Evolutionary conservation across 2,329 filamentous ascomycete genomes (phyloP).

Genomic region (Arachnopeziza araneosa): DNA sequence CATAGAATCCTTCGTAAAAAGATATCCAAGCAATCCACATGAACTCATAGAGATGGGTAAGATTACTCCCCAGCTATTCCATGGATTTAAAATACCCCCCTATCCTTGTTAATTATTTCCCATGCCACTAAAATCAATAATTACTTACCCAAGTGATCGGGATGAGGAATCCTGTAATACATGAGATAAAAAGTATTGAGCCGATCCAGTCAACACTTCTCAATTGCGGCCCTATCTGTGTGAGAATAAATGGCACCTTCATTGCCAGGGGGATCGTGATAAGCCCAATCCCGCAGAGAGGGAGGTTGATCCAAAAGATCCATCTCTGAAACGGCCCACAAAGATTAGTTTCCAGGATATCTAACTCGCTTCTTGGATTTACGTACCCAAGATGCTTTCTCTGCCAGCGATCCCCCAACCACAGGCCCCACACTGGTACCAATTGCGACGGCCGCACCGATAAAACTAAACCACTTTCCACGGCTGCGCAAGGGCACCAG

Average conservation of each 20-base stretch:
- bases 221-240: conserved; percentile 13
- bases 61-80: conserved; percentile 36
- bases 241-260: conserved; percentile 11
- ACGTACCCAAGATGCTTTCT: conserved; percentile 30
- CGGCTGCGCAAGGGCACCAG: conserved; percentile 38
- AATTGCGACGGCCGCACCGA: conserved; percentile 43
- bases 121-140: too few relatives aligned
- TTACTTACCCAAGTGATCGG: conserved; percentile 27
- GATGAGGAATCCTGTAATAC: conserved; percentile 52
- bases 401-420: conserved; percentile 48
- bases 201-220: conserved; percentile 54
- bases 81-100: conserved; percentile 39
- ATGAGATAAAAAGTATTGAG: conserved; percentile 52
- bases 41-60: conserved; percentile 25
- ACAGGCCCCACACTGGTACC: conserved; percentile 48
- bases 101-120: too few relatives aligned
- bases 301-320: not conserved
- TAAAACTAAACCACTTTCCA: conserved; percentile 33
- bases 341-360: not conserved
- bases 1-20: conserved; percentile 2
- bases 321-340: not conserved
- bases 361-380: too few relatives aligned
- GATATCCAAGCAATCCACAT: conserved; percentile 35
- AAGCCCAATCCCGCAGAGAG: conserved; percentile 7
- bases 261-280: not conserved